Percentiles rank a stretch among this genome's conserved stretches.
phyloP scores from a whole-genome alignment of 176 grass and related monocot species.

The Phoenix roebelenii region DNA sequence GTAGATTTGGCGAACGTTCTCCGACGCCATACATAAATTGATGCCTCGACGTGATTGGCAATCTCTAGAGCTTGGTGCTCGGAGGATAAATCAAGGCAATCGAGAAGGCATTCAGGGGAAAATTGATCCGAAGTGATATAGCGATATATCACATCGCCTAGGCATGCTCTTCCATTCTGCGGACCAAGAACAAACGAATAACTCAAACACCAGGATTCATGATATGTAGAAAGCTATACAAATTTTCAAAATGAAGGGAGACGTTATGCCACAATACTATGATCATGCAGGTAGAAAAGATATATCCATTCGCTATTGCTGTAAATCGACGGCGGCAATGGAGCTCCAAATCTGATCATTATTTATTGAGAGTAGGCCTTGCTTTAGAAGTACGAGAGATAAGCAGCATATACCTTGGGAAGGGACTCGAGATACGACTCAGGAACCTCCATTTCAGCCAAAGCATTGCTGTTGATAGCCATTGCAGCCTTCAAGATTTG shows the following conservation, averaged over 20 bases:
- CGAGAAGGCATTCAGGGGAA: slow-evolving; percentile 71
- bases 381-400: too few relatives aligned
- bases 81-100: slow-evolving; percentile 73
- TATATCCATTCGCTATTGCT: too few relatives aligned
- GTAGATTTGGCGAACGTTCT: slow-evolving; percentile 32
- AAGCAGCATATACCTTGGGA: slow-evolving; percentile 39
- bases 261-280: background rate
- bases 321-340: too few relatives aligned
- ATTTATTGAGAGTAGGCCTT: too few relatives aligned
- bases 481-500: slow-evolving; percentile 66
- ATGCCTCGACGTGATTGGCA: slow-evolving; percentile 76
- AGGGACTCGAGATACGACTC: slow-evolving; percentile 40
- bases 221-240: background rate
- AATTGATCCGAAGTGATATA: slow-evolving; percentile 79
- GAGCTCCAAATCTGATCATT: too few relatives aligned
- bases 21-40: slow-evolving; percentile 72
- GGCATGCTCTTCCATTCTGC: slow-evolving; percentile 64
- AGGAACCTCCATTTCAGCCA: slow-evolving; percentile 68
- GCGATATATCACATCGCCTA: slow-evolving; percentile 82
- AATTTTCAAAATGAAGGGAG: background rate
- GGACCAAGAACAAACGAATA: slow-evolving; percentile 11
- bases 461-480: slow-evolving; percentile 63
- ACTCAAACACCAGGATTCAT: background rate
- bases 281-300: too few relatives aligned
- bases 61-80: slow-evolving; percentile 83